phyloP scores from a whole-genome alignment of 352 stramenopile genomes.

The Phytophthora fragariae region DNA sequence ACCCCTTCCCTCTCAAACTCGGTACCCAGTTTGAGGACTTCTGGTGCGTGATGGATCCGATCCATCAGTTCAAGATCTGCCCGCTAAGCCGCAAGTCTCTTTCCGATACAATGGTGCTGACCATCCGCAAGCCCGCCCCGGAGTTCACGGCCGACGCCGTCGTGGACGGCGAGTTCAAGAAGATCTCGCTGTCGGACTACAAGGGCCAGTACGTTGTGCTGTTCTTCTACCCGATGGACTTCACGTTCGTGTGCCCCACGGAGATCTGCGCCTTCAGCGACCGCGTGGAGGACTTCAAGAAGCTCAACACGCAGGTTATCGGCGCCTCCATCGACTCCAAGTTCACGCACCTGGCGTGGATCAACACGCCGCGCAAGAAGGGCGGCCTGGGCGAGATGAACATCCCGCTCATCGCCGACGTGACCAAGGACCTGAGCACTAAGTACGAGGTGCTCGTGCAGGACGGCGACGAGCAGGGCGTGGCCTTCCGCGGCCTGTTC shows the following conservation, averaged over 20 bases:
- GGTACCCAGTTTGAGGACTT: background rate
- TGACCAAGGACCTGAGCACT: conserved; percentile 85
- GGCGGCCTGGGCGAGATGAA: conserved; percentile 91
- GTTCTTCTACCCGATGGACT: conserved; percentile 94
- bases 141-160: conserved; percentile 84
- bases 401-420: conserved; percentile 91
- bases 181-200: conserved; percentile 86
- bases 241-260: conserved; percentile 93
- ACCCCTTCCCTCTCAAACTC: conserved; percentile 4
- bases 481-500: conserved; percentile 89
- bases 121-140: conserved; percentile 73
- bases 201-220: conserved; percentile 92
- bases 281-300: conserved; percentile 79
- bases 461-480: conserved; percentile 69
- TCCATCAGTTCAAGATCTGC: conserved; percentile 15
- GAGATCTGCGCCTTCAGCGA: conserved; percentile 93
- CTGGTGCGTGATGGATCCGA: background rate
- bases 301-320: conserved; percentile 80
- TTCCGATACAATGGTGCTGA: conserved; percentile 43
- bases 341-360: conserved; percentile 91
- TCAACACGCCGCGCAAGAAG: conserved; percentile 90
- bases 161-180: conserved; percentile 86
- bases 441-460: conserved; percentile 90
- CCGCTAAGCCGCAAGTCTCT: conserved; percentile 3
- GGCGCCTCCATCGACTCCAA: conserved; percentile 88